These are phyloP conservation scores for Phlebiopsis gigantea DNA, from an alignment of 768 basidiomycete genomes.

Conservation along the genomic window DNA sequence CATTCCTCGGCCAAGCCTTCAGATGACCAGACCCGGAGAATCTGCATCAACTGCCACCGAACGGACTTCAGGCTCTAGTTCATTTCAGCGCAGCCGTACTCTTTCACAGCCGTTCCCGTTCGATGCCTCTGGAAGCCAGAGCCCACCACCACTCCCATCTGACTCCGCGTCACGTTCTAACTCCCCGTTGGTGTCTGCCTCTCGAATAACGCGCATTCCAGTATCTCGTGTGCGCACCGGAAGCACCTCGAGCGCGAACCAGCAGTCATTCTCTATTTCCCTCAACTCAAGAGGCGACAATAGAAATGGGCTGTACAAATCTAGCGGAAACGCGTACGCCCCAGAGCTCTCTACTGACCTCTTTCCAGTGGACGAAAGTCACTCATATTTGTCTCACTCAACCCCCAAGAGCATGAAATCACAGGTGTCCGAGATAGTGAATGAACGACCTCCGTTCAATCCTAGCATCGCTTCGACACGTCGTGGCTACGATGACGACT, in stretches of 20 bases:
- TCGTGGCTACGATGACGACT: constrained; percentile 29
- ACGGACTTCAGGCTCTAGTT: constrained; percentile 16
- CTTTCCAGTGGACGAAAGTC: constrained; percentile 24
- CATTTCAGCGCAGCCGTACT: constrained; percentile 51
- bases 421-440: constrained; percentile 42
- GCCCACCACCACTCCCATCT: constrained; percentile 24
- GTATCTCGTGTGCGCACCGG: constrained; percentile 36
- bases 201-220: constrained; percentile 44
- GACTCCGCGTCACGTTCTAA: constrained; percentile 33
- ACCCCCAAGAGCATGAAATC: constrained; percentile 28
- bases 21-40: constrained; percentile 30
- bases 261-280: constrained; percentile 21
- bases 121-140: constrained; percentile 27
- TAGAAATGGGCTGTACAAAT: constrained; percentile 25
- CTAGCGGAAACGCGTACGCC: constrained; percentile 13
- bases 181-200: constrained; percentile 25
- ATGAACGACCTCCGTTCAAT: constrained; percentile 62
- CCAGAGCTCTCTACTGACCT: constrained; percentile 25
- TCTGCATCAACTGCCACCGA: constrained; percentile 14
- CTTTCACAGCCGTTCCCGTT: constrained; percentile 56
- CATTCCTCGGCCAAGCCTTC: constrained; percentile 43
- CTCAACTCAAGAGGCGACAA: constrained; percentile 29
- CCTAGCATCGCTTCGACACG: constrained; percentile 41
- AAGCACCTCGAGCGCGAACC: constrained; percentile 36
- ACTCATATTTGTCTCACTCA: constrained; percentile 25